These are phyloP conservation scores for Magnolia officinalis DNA, from an alignment of 164 flowering plant genomes.

Conservation along the genomic window DNA sequence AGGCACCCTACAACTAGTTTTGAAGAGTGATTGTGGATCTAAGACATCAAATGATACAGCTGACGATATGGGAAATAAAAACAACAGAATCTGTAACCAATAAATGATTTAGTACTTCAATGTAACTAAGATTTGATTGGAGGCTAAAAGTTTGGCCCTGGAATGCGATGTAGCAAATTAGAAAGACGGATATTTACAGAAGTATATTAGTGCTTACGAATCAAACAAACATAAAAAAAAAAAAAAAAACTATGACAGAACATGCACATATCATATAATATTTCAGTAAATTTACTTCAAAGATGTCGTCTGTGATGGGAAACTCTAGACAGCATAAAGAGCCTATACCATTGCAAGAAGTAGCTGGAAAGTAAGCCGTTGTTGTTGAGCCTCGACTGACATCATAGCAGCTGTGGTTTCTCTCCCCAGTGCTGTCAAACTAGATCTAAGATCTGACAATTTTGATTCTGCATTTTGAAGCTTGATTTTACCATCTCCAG, in stretches of 20 bases:
- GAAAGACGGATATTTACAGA: too few relatives aligned
- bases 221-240: too few relatives aligned
- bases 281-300: background rate
- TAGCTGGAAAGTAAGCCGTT: slow-evolving; percentile 45
- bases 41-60: too few relatives aligned
- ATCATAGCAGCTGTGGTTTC: slow-evolving; percentile 74
- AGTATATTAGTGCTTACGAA: too few relatives aligned
- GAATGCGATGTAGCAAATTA: too few relatives aligned
- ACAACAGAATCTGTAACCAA: too few relatives aligned
- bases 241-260: background rate
- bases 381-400: slow-evolving; percentile 72
- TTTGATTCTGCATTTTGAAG: slow-evolving; percentile 61
- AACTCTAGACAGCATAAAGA: background rate
- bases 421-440: slow-evolving; percentile 49
- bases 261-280: background rate
- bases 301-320: background rate
- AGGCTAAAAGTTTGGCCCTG: too few relatives aligned
- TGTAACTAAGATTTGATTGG: too few relatives aligned
- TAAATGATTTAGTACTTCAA: too few relatives aligned
- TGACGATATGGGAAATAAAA: too few relatives aligned
- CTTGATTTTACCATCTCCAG: slow-evolving; percentile 44
- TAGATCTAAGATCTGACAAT: slow-evolving; percentile 51
- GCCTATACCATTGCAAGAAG: slow-evolving; percentile 50
- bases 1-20: too few relatives aligned
- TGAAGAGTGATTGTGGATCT: too few relatives aligned